Percentiles rank a stretch among this genome's conserved stretches.
These are phyloP conservation scores for Kregervanrija fluxuum DNA, from an alignment of 805 yeast genomes.

Conservation along the genomic window DNA sequence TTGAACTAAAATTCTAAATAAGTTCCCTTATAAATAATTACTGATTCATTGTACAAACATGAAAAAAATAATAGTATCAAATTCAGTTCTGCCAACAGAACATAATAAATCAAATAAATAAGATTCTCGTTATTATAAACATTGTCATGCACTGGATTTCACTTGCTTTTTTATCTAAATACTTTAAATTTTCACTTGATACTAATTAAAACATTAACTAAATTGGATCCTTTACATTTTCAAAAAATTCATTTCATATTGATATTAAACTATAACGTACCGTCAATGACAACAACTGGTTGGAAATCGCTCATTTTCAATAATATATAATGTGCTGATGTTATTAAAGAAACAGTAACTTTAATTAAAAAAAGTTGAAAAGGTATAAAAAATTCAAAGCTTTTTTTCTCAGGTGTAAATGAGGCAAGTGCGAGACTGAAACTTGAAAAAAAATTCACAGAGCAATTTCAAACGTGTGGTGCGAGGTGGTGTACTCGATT, in stretches of 20 bases:
- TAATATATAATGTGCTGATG: constrained; percentile 7
- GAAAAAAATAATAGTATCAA: too few relatives aligned
- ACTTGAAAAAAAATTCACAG: background rate
- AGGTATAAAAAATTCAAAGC: background rate
- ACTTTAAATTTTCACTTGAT: background rate
- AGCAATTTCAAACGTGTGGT: too few relatives aligned
- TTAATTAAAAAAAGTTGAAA: background rate
- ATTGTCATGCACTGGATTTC: too few relatives aligned
- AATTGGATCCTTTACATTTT: background rate
- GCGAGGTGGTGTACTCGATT: too few relatives aligned
- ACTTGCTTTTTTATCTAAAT: background rate
- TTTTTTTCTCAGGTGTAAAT: background rate
- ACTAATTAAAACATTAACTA: background rate
- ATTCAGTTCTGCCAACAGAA: too few relatives aligned
- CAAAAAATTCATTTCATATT: background rate
- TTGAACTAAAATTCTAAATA: background rate
- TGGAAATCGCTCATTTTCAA: constrained; percentile 74
- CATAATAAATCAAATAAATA: too few relatives aligned
- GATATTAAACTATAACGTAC: constrained; percentile 37
- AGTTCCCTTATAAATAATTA: too few relatives aligned
- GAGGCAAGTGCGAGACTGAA: background rate
- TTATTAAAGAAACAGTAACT: constrained; percentile 6
- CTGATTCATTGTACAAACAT: too few relatives aligned
- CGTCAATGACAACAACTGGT: constrained; percentile 98
- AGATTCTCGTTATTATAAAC: too few relatives aligned